Evolutionary conservation across 2,329 filamentous ascomycete species (phyloP), one percentile per base, ranked within the genome.

Genomic region (Monosporascus sp.): DNA sequence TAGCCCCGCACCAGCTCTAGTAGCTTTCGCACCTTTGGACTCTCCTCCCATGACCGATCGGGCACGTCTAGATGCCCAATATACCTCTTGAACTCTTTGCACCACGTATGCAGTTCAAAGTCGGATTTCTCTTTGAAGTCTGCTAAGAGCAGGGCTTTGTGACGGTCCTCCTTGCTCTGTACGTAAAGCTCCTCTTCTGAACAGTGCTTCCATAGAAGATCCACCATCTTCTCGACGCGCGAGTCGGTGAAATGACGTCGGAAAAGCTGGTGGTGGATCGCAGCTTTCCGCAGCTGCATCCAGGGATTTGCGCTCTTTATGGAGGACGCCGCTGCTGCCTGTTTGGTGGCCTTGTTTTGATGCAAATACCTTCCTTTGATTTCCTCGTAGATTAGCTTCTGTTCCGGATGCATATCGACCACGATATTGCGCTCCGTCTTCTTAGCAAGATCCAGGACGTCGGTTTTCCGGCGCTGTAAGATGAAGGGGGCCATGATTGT

Each of bases 401-500:
- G 94, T 0, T 78, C 75, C 2, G 80, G 74, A 31, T 87, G 88
- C 75, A 97, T 83, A 5, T 88, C 83, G 68, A 93, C 97, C 64
- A 88, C 87, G 56, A 92, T 84, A 1, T 97, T 85, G 3, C 84
- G 83, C 54, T 85, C 84, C 11, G 81, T 84, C 74, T 97, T 97
- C 49, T 79, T 76, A 0, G 94, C 92, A 58, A 99, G 79, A 64
- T 94, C 88, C 47, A 97, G 79, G 8, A 97, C 92, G 64, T 97
- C 91, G 48, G 89, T 84, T 74, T 99, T 99, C 73, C 94, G 93
- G 7, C 94, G 83, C 57, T 96, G 90, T 3, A 99, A 76, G 51
- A 99, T 94, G 66, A 99, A 99, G 0, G 94, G 94, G 24, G 92
- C 90, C 64, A 99, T 83, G 76, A 99, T 99, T 0, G 88, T 90